Evolutionary conservation across 2,329 filamentous ascomycete genomes (phyloP).

Genomic region (Dactylellina parvicollis): DNA sequence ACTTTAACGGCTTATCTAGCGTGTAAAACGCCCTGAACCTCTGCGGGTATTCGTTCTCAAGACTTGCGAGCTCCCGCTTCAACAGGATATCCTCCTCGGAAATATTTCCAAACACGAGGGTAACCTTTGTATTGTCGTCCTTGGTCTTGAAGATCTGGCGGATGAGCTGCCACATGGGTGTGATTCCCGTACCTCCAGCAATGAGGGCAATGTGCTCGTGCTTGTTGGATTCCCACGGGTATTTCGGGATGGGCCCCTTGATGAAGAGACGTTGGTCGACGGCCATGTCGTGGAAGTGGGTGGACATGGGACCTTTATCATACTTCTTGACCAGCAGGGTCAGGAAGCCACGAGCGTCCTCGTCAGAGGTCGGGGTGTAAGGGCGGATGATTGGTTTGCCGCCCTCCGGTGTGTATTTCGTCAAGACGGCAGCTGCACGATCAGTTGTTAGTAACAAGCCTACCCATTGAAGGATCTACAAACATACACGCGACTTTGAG

Average conservation of each 20-base stretch:
- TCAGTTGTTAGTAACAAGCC: not conserved
- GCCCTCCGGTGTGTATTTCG: conserved; percentile 87
- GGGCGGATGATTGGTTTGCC: conserved; percentile 89
- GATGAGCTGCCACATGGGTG: conserved; percentile 95
- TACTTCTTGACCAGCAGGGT: conserved; percentile 95
- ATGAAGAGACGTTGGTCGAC: conserved; percentile 85
- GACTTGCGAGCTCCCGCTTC: conserved; percentile 81
- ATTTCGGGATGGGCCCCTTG: conserved; percentile 96
- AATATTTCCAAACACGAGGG: conserved; percentile 91
- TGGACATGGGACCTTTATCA: conserved; percentile 88
- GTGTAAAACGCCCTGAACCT: conserved; percentile 96
- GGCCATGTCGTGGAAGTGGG: conserved; percentile 82
- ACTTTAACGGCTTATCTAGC: conserved; percentile 81
- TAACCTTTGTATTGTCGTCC: conserved; percentile 96
- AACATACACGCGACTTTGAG: conserved; percentile 76
- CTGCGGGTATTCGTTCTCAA: conserved; percentile 95
- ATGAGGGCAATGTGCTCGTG: conserved; percentile 87
- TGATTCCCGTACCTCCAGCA: conserved; percentile 95
- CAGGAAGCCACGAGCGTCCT: conserved; percentile 79
- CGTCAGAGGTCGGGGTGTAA: conserved; percentile 91
- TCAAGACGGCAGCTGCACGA: conserved; percentile 75
- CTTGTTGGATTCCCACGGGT: conserved; percentile 85
- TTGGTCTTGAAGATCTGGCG: conserved; percentile 89
- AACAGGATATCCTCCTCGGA: conserved; percentile 89
- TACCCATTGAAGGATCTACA: not conserved